phyloP scores from a whole-genome alignment of 495 filamentous ascomycete genomes.

The Achaetomiella virescens region DNA sequence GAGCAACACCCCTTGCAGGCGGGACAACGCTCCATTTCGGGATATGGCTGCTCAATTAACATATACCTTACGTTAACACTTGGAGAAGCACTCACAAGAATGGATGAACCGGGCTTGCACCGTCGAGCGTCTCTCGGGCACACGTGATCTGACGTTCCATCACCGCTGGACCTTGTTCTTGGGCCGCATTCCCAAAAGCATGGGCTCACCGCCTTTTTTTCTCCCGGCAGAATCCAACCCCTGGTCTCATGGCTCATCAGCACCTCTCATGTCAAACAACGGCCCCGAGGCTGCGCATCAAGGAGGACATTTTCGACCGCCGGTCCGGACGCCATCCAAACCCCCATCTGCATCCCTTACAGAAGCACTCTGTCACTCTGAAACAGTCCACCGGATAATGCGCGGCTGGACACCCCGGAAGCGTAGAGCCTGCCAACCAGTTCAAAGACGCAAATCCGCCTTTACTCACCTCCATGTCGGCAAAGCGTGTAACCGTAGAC shows the following conservation, averaged over 20 bases:
- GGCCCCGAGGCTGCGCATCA: too few species aligned
- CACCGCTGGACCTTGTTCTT: neutral
- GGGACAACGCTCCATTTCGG: neutral
- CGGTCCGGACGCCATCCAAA: too few species aligned
- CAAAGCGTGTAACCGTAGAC: slow-evolving; percentile 50
- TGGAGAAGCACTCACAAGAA: too few species aligned
- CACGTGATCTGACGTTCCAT: too few species aligned
- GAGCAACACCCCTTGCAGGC: neutral
- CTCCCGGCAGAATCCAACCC: slow-evolving; percentile 1
- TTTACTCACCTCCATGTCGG: slow-evolving; percentile 10
- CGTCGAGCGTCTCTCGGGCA: too few species aligned
- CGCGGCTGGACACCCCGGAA: neutral
- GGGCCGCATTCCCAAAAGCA: neutral
- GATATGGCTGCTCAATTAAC: too few species aligned
- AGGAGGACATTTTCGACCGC: too few species aligned
- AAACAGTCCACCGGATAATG: neutral
- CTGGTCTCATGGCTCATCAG: neutral
- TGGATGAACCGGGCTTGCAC: too few species aligned
- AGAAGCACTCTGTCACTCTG: too few species aligned
- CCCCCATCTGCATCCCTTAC: too few species aligned
- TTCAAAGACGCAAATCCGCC: neutral
- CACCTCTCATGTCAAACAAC: too few species aligned
- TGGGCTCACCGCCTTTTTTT: slow-evolving; percentile 4
- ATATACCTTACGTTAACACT: too few species aligned
- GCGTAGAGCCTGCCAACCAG: neutral